Percentiles rank a stretch among this genome's conserved stretches.
Evolutionary conservation across 2,329 filamentous ascomycete genomes (phyloP).

Genomic region (Colletotrichum ledebouriae): DNA sequence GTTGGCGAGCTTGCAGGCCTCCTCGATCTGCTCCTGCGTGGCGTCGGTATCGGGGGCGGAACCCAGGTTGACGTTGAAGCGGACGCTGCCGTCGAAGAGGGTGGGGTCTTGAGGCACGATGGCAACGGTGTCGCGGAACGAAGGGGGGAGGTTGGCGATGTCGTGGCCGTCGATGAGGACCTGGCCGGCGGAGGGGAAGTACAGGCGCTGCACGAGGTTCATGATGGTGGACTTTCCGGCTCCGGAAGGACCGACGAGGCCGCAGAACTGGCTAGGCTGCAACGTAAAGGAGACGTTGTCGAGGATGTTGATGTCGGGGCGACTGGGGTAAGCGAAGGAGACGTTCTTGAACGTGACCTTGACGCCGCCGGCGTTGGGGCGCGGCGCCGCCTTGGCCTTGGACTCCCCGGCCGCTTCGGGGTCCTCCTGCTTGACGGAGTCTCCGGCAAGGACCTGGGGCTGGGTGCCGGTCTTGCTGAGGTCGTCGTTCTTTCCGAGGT

Average conservation of each 20-base stretch:
- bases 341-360: slow-evolving; percentile 67
- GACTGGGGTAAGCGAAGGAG: slow-evolving; percentile 71
- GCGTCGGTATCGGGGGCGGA: slow-evolving; percentile 67
- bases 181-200: slow-evolving; percentile 61
- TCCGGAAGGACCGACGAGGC: slow-evolving; percentile 60
- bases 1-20: slow-evolving; percentile 76
- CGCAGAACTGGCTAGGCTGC: slow-evolving; percentile 55
- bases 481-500: slow-evolving; percentile 46
- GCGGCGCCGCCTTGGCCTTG: slow-evolving; percentile 35
- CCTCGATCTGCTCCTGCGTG: slow-evolving; percentile 72
- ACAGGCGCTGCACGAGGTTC: slow-evolving; percentile 66
- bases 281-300: slow-evolving; percentile 55
- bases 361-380: slow-evolving; percentile 45
- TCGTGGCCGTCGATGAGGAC: slow-evolving; percentile 66
- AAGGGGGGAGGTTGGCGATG: slow-evolving; percentile 49
- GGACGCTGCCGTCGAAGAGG: slow-evolving; percentile 69
- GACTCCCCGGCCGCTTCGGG: slow-evolving; percentile 54
- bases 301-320: slow-evolving; percentile 66
- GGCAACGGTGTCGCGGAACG: slow-evolving; percentile 66
- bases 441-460: slow-evolving; percentile 47
- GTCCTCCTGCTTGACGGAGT: slow-evolving; percentile 60
- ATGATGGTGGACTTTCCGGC: slow-evolving; percentile 64
- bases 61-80: slow-evolving; percentile 69
- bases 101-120: slow-evolving; percentile 70
- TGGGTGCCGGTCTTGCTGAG: slow-evolving; percentile 46